These are phyloP conservation scores for Apiotrichum mycotoxinovorans DNA, from an alignment of 1,284 basidiomycete genomes.

Conservation along the genomic window DNA sequence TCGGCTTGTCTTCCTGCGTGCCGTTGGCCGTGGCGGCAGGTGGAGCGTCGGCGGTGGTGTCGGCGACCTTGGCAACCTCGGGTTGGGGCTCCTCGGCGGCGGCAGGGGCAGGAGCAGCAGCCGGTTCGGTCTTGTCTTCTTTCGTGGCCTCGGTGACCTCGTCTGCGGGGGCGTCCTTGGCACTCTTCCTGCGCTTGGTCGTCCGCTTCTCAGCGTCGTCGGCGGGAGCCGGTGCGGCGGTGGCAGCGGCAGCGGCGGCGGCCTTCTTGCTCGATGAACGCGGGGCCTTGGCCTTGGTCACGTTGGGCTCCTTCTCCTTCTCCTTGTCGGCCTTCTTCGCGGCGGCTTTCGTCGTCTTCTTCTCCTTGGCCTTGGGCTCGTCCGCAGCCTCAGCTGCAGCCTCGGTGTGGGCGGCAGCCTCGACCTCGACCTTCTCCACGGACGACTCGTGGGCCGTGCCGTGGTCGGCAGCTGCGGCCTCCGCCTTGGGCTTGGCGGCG, in stretches of 20 bases:
- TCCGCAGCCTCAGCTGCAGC: no score
- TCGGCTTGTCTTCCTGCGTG: not conserved
- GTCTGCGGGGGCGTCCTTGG: not conserved
- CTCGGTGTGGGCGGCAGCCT: not conserved
- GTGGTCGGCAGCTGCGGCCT: not conserved
- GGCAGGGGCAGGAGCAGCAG: not conserved
- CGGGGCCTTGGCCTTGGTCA: not conserved
- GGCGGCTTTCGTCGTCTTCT: not conserved
- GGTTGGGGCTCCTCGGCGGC: no score
- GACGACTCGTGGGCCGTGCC: not conserved
- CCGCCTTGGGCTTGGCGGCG: not conserved
- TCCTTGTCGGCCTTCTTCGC: not conserved
- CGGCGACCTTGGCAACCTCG: no score
- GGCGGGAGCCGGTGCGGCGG: not conserved
- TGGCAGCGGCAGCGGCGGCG: not conserved
- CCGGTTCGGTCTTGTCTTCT: not conserved
- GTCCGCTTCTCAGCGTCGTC: not conserved
- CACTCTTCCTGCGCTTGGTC: slow-evolving; percentile 1
- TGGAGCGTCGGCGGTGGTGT: not conserved
- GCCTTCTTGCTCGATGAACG: not conserved
- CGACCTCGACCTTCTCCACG: not conserved
- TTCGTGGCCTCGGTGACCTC: not conserved
- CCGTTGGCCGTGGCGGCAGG: not conserved
- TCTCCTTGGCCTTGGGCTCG: not conserved
- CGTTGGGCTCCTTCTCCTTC: not conserved